A percentile compares a stretch with the other conserved stretches of the same genome.
These are phyloP conservation scores for Trichoderma oligosporum DNA, from an alignment of 2,329 filamentous ascomycete genomes.

Conservation along the genomic window DNA sequence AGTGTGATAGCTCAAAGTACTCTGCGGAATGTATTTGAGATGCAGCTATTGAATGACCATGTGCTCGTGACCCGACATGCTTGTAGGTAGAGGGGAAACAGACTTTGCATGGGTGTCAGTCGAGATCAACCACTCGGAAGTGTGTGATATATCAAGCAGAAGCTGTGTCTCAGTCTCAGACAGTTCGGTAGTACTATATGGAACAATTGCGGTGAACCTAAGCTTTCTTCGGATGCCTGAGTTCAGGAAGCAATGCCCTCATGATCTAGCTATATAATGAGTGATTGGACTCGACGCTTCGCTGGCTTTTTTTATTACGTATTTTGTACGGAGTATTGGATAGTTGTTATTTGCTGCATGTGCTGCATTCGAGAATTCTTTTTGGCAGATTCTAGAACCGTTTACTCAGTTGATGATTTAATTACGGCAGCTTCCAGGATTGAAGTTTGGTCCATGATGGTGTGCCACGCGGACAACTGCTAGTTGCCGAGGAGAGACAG, in stretches of 20 bases:
- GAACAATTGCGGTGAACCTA: too few species aligned
- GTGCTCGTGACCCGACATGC: neutral
- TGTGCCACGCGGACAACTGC: slow-evolving; percentile 1
- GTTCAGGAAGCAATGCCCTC: neutral
- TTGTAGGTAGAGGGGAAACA: neutral
- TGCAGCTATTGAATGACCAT: neutral
- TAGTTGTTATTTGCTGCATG: too few species aligned
- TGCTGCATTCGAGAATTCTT: neutral
- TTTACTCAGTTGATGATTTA: neutral
- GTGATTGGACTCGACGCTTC: neutral
- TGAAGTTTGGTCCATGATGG: neutral
- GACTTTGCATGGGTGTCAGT: neutral
- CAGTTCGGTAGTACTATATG: too few species aligned
- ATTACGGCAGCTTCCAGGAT: slow-evolving; percentile 1
- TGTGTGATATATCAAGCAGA: neutral
- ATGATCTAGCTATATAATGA: too few species aligned
- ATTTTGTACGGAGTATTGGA: too few species aligned
- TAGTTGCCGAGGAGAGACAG: neutral
- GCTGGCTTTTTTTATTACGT: neutral
- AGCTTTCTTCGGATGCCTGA: too few species aligned
- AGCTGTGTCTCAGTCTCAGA: neutral
- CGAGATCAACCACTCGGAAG: neutral
- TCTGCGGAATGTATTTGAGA: neutral
- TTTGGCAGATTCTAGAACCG: neutral
- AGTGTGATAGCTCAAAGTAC: neutral